Percentiles rank a stretch among this genome's conserved stretches.
Evolutionary conservation across 768 basidiomycete genomes (phyloP).

Genomic region (Crepidotus variabilis): DNA sequence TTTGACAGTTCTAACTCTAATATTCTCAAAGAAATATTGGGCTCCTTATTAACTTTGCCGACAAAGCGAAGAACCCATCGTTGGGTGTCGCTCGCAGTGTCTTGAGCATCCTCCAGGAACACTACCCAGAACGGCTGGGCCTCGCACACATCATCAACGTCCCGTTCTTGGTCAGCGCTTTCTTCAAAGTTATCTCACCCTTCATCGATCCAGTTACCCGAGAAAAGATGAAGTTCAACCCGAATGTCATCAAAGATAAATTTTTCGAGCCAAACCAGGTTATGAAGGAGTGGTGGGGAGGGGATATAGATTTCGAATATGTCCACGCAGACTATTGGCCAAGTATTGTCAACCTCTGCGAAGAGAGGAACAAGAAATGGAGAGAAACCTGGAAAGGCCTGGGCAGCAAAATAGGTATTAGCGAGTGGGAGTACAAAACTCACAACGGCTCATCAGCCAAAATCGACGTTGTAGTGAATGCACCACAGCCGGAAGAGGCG

Average conservation of each 20-base stretch:
- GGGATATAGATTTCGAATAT: conserved; percentile 64
- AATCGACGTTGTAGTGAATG: conserved; percentile 2
- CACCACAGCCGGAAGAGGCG: conserved; percentile 4
- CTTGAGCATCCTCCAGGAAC: conserved; percentile 68
- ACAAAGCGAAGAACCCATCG: conserved; percentile 58
- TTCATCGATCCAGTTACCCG: conserved; percentile 84
- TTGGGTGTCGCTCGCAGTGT: conserved; percentile 40
- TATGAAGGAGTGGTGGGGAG: conserved; percentile 69
- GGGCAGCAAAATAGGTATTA: conserved; percentile 67
- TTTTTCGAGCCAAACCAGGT: conserved; percentile 70
- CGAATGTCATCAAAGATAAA: conserved; percentile 57
- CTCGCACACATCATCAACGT: conserved; percentile 71
- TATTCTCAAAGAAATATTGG: conserved; percentile 48
- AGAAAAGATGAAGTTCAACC: conserved; percentile 74
- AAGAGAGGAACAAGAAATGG: conserved; percentile 45
- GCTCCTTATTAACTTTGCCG: conserved; percentile 76
- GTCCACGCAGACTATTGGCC: conserved; percentile 76
- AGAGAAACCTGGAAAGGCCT: conserved; percentile 61
- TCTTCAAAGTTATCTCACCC: conserved; percentile 75
- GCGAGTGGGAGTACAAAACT: conserved; percentile 76
- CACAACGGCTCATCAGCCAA: conserved; percentile 4
- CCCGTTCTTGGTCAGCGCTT: conserved; percentile 72
- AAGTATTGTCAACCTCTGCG: conserved; percentile 51
- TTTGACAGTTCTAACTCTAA: not conserved
- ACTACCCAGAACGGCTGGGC: conserved; percentile 87